These are phyloP conservation scores for Bifiguratus adelaidae DNA, from an alignment of 192 early-diverging fungal genomes.

Conservation along the genomic window DNA sequence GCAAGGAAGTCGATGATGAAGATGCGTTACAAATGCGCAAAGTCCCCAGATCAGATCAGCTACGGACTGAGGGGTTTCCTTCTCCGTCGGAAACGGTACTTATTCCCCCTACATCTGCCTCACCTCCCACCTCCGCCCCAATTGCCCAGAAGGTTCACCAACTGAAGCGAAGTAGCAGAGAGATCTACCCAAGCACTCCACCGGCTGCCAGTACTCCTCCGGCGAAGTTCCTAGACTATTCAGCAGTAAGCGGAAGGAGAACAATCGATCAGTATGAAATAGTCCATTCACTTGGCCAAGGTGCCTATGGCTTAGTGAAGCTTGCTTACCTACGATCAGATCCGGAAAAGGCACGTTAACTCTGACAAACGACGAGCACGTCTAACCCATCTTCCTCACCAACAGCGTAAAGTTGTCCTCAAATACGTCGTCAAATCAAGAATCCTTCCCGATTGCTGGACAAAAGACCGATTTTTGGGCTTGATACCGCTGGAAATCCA, in stretches of 20 bases:
- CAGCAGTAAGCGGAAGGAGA: slow-evolving; percentile 26
- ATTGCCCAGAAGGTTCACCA: background rate
- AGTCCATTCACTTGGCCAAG: slow-evolving; percentile 49
- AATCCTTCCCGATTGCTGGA: slow-evolving; percentile 58
- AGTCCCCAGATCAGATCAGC: background rate
- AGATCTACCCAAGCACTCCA: background rate
- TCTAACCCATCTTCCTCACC: no score
- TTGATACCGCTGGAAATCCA: slow-evolving; percentile 70
- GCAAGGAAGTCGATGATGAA: no score
- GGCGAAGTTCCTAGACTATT: slow-evolving; percentile 11
- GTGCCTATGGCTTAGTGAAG: slow-evolving; percentile 64
- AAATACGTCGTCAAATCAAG: slow-evolving; percentile 65
- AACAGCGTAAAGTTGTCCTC: slow-evolving; percentile 42
- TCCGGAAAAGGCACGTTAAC: slow-evolving; percentile 27
- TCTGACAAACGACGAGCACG: no score
- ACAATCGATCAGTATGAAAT: slow-evolving; percentile 50
- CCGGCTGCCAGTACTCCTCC: background rate
- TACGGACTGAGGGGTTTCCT: background rate
- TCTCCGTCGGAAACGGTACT: background rate
- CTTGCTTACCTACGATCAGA: slow-evolving; percentile 39
- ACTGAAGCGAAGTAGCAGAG: background rate
- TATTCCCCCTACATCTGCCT: background rate
- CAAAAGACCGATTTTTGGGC: slow-evolving; percentile 46
- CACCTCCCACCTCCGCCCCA: background rate
- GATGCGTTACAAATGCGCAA: no score